phyloP scores from a whole-genome alignment of 352 stramenopile genomes.

The Phytophthora fragariae region DNA sequence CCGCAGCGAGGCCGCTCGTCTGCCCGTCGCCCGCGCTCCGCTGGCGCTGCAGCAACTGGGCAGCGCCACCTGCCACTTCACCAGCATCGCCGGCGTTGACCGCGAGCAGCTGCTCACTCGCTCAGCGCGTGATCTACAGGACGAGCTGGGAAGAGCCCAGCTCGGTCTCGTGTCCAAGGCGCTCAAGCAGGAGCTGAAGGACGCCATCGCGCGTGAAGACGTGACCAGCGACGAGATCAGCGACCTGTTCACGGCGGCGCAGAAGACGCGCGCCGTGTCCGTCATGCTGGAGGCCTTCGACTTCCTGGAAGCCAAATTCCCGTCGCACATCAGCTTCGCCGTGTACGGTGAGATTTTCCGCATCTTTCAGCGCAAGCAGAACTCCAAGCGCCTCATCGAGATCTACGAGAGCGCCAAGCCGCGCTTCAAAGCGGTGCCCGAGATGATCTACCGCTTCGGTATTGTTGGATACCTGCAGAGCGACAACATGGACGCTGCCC shows the following conservation, averaged over 20 bases:
- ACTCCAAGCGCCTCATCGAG: constrained; percentile 47
- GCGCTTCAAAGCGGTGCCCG: constrained; percentile 56
- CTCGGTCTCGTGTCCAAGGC: constrained; percentile 47
- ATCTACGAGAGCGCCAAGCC: constrained; percentile 59
- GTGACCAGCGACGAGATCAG: constrained; percentile 56
- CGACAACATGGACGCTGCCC: constrained; percentile 53
- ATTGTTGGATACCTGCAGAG: constrained; percentile 66
- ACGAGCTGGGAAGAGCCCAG: constrained; percentile 45
- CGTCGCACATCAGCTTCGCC: constrained; percentile 60
- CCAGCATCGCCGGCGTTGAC: constrained; percentile 53
- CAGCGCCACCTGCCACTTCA: constrained; percentile 38
- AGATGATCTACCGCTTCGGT: constrained; percentile 79
- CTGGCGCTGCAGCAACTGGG: constrained; percentile 16
- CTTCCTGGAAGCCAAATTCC: constrained; percentile 55
- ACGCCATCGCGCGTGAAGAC: constrained; percentile 44
- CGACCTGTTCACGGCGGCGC: constrained; percentile 60
- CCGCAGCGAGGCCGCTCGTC: constrained; percentile 27
- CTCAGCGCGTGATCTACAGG: constrained; percentile 45
- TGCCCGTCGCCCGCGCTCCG: constrained; percentile 20
- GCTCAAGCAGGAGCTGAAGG: constrained; percentile 47
- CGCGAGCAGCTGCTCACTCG: constrained; percentile 54
- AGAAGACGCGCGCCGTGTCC: constrained; percentile 53
- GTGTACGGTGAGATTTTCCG: constrained; percentile 75
- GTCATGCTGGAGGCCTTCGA: constrained; percentile 64
- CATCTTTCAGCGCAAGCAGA: constrained; percentile 47